These are phyloP conservation scores for Mortierella sp. DNA, from an alignment of 371 early-diverging fungal genomes.

Conservation along the genomic window DNA sequence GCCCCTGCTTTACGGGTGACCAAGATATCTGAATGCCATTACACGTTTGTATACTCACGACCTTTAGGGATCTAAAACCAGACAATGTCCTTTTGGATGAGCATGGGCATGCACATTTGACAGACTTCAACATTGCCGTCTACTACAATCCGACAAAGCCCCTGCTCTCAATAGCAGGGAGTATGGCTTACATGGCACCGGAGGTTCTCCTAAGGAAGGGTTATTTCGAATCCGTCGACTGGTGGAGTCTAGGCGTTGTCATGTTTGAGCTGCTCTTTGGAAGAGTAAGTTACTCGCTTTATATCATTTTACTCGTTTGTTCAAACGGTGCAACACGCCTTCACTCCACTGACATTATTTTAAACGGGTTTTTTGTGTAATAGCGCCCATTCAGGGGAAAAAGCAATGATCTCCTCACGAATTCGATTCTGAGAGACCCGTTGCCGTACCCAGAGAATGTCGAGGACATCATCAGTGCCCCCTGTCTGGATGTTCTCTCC, in stretches of 20 bases:
- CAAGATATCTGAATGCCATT: not conserved
- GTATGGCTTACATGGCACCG: constrained; percentile 87
- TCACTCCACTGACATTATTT: not conserved
- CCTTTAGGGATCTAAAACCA: constrained; percentile 87
- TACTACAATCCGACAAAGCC: constrained; percentile 68
- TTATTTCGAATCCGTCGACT: constrained; percentile 82
- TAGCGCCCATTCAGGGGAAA: constrained; percentile 89
- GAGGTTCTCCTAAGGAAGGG: constrained; percentile 81
- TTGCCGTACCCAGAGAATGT: constrained; percentile 72
- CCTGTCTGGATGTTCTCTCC: constrained; percentile 70
- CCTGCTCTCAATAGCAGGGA: constrained; percentile 79
- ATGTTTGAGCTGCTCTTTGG: constrained; percentile 86
- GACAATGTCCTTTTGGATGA: constrained; percentile 93
- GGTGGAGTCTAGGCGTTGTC: constrained; percentile 93
- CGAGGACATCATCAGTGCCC: constrained; percentile 59
- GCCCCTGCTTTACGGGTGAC: not conserved
- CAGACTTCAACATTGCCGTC: constrained; percentile 92
- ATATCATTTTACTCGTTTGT: not conserved
- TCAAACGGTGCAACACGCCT: not conserved
- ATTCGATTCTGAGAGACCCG: constrained; percentile 71
- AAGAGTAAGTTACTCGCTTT: constrained; percentile 54
- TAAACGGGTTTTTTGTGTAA: not conserved
- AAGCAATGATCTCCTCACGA: constrained; percentile 80
- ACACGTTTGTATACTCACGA: no score
- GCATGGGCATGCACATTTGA: constrained; percentile 88